These are phyloP conservation scores for Pseudogymnoascus sp. DNA, from an alignment of 2,329 filamentous ascomycete genomes.

Conservation along the genomic window DNA sequence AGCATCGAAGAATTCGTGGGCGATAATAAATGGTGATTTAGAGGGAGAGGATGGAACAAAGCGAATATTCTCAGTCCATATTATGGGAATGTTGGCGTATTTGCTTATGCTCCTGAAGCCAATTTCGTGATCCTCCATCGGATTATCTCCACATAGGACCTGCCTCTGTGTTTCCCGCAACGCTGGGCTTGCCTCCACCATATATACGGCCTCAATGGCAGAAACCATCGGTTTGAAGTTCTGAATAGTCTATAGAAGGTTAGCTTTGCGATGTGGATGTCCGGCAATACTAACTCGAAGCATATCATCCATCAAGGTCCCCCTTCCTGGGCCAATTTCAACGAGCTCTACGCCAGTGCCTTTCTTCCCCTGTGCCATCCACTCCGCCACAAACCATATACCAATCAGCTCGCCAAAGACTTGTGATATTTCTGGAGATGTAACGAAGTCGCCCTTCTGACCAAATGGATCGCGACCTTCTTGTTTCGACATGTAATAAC, in stretches of 20 bases:
- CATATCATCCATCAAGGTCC: constrained; percentile 96
- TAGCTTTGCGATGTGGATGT: constrained; percentile 10
- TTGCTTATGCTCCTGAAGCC: constrained; percentile 71
- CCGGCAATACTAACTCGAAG: constrained; percentile 58
- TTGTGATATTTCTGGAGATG: constrained; percentile 94
- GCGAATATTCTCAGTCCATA: constrained; percentile 68
- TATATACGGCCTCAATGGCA: constrained; percentile 78
- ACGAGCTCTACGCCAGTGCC: constrained; percentile 74
- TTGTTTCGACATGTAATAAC: constrained; percentile 79
- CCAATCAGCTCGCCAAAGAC: constrained; percentile 92
- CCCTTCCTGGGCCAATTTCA: constrained; percentile 87
- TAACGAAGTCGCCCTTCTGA: constrained; percentile 89
- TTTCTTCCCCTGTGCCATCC: constrained; percentile 80
- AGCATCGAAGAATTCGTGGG: constrained; percentile 97
- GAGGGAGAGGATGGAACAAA: constrained; percentile 38
- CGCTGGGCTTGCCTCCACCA: constrained; percentile 85
- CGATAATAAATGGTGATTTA: constrained; percentile 84
- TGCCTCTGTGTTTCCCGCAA: constrained; percentile 71
- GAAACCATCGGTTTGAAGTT: constrained; percentile 72
- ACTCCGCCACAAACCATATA: constrained; percentile 93
- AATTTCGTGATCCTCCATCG: constrained; percentile 60
- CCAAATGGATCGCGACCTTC: constrained; percentile 79
- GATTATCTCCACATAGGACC: constrained; percentile 68
- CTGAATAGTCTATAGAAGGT: constrained; percentile 57
- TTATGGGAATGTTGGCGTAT: constrained; percentile 63